phyloP scores from a whole-genome alignment of 1,284 basidiomycete species.

The Cryptococcus sp. region DNA sequence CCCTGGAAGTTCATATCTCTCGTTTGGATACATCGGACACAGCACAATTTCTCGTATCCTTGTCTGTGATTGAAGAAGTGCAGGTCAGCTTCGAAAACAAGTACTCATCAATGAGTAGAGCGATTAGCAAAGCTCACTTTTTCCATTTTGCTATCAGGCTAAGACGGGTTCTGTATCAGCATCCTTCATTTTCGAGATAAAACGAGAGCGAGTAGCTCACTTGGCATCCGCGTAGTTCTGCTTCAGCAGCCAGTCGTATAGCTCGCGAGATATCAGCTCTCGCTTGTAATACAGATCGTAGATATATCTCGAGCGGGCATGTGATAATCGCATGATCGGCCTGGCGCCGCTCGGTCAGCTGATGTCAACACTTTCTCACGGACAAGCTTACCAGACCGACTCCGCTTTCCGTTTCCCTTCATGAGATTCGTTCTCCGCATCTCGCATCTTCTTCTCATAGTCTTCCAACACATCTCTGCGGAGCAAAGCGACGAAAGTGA shows the following conservation, averaged over 20 bases:
- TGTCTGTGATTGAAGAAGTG: constrained; percentile 47
- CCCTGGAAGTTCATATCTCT: constrained; percentile 99
- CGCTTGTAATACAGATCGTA: constrained; percentile 99
- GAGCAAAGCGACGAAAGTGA: constrained; percentile 68
- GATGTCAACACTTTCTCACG: background rate
- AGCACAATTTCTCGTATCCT: constrained; percentile 98
- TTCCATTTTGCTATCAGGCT: constrained; percentile 99
- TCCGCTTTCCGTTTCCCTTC: constrained; percentile 98
- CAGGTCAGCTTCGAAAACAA: background rate
- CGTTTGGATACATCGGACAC: constrained; percentile 94
- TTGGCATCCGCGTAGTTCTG: constrained; percentile 97
- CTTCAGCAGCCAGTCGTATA: constrained; percentile 98
- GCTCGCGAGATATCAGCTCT: constrained; percentile 87
- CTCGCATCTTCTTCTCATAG: constrained; percentile 94
- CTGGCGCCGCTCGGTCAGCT: constrained; percentile 19
- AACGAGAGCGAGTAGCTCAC: constrained; percentile 60
- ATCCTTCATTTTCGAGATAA: background rate
- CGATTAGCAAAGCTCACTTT: constrained; percentile 55
- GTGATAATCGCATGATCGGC: constrained; percentile 96
- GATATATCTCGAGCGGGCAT: constrained; percentile 92
- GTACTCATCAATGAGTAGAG: background rate
- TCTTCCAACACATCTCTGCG: constrained; percentile 81
- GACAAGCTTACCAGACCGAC: constrained; percentile 70
- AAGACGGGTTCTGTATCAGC: constrained; percentile 2
- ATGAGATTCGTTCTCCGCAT: constrained; percentile 95